A percentile compares a stretch with the other conserved stretches of the same genome.
Conservation (phyloP, 345 rosid genomes). For the Microthlaspi erraticum region DNA sequence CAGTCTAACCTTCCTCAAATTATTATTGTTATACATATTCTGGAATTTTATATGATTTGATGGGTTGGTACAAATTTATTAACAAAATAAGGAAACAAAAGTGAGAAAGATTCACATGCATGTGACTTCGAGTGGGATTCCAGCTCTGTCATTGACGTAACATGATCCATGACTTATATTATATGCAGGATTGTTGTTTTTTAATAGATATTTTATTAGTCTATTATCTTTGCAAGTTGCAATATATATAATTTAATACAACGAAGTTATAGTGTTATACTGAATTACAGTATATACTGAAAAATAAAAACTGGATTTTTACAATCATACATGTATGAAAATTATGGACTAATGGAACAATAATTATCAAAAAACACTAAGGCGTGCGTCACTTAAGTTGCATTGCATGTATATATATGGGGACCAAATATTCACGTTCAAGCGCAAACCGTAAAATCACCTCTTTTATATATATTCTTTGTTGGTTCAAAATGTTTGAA, state of each 20-base stretch:
- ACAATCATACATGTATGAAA: neutral
- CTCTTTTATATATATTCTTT: neutral
- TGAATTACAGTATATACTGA: neutral
- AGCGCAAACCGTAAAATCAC: constrained; percentile 14
- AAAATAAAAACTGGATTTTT: constrained; percentile 3
- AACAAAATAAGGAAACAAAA: constrained; percentile 26
- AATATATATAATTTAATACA: neutral
- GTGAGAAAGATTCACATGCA: constrained; percentile 46
- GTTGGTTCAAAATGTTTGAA: neutral
- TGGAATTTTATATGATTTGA: constrained; percentile 35
- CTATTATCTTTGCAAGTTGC: constrained; percentile 32
- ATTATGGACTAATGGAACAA: constrained; percentile 11
- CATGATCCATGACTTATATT: constrained; percentile 55
- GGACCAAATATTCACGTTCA: constrained; percentile 15
- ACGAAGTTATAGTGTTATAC: neutral
- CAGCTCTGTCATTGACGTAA: constrained; percentile 60
- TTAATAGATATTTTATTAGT: constrained; percentile 29
- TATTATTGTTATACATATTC: constrained; percentile 42
- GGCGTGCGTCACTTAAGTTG: constrained; percentile 5
- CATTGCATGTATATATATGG: neutral
- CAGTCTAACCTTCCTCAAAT: constrained; percentile 4
- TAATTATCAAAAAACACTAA: constrained; percentile 5
- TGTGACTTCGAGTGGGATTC: constrained; percentile 69
- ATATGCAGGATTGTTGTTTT: constrained; percentile 17
- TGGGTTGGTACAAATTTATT: constrained; percentile 42